Conservation (phyloP, 768 basidiomycete species). For the Podaxis sp. region DNA sequence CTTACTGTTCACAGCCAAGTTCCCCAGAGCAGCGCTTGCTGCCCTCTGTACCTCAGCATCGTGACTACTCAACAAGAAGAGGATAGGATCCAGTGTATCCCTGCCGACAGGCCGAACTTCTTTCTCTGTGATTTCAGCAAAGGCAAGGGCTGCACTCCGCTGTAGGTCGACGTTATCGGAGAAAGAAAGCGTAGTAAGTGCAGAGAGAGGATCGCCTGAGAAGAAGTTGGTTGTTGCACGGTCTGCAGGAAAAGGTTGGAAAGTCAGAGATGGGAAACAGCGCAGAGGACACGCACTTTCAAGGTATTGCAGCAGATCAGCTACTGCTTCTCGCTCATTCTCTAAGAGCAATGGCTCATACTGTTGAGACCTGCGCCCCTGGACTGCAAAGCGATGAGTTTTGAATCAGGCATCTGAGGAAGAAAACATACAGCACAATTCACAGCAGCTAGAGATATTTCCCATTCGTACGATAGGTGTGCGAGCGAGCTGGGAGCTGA, state of each 20-base stretch:
- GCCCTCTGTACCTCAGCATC: conserved; percentile 99
- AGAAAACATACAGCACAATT: conserved; percentile 65
- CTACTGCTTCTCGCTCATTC: conserved; percentile 96
- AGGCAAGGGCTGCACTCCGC: conserved; percentile 94
- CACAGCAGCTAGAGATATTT: conserved; percentile 75
- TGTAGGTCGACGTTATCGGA: conserved; percentile 99
- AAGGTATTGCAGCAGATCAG: conserved; percentile 93
- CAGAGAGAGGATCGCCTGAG: conserved; percentile 84
- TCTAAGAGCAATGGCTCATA: conserved; percentile 86
- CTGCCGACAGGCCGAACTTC: conserved; percentile 95
- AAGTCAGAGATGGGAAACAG: not conserved
- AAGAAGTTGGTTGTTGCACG: conserved; percentile 99
- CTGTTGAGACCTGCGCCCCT: conserved; percentile 77
- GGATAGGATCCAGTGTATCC: conserved; percentile 96
- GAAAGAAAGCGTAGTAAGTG: conserved; percentile 95
- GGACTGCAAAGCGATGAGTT: conserved; percentile 44
- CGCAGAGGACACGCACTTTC: conserved; percentile 66
- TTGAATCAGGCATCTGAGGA: conserved; percentile 10
- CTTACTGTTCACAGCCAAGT: conserved; percentile 96
- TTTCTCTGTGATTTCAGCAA: conserved; percentile 99
- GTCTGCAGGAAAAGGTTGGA: conserved; percentile 46
- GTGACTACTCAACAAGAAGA: conserved; percentile 94
- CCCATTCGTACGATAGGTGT: conserved; percentile 46
- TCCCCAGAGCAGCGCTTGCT: conserved; percentile 94
- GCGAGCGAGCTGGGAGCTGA: conserved; percentile 5